Percentiles rank a stretch among this genome's conserved stretches.
phyloP scores from a whole-genome alignment of 73 alveolate species.

The Paramecium sonneborni region DNA sequence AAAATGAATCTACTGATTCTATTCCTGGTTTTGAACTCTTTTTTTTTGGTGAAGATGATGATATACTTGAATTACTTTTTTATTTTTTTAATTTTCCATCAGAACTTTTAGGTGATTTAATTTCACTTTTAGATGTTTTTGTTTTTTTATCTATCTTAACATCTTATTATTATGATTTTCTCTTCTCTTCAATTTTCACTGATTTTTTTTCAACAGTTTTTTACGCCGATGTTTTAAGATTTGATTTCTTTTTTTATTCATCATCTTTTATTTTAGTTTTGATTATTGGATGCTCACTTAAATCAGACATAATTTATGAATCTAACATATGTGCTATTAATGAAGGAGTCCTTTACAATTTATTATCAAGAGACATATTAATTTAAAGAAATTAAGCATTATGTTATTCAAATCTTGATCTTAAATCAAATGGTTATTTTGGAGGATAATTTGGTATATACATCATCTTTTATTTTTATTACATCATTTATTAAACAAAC shows the following conservation, averaged over 20 bases:
- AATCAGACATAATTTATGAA: conserved; percentile 16
- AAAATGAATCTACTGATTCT: neutral
- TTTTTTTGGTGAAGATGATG: neutral
- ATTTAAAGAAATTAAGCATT: neutral
- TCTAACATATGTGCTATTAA: neutral
- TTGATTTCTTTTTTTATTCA: neutral
- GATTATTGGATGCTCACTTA: neutral
- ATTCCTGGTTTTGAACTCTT: neutral
- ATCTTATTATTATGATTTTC: neutral
- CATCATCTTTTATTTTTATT: neutral
- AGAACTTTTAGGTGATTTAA: neutral
- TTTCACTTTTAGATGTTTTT: neutral
- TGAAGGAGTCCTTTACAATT: neutral
- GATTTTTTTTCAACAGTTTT: conserved; percentile 22
- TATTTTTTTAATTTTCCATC: neutral
- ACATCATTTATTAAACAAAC: neutral
- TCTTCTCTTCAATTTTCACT: neutral
- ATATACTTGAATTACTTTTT: neutral
- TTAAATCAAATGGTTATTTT: neutral
- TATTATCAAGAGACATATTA: neutral
- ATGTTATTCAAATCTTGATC: neutral
- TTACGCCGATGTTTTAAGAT: neutral
- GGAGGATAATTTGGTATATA: neutral
- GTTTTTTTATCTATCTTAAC: neutral
- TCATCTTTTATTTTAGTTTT: neutral